A percentile compares a stretch with the other conserved stretches of the same genome.
Conservation (phyloP, 2,329 filamentous ascomycete genomes). For the Claviceps sp. region DNA sequence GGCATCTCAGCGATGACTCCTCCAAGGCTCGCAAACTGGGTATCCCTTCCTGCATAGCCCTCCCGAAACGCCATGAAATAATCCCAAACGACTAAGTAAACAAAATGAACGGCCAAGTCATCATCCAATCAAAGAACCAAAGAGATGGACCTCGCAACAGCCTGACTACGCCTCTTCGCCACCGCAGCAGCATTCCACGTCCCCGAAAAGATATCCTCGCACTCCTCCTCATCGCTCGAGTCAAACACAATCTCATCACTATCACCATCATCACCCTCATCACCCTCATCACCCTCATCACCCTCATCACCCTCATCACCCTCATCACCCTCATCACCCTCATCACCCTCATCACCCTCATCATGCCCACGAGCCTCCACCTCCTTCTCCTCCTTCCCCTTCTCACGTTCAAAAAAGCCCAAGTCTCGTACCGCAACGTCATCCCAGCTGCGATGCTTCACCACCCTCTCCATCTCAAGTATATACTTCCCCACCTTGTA, state of each 20-base stretch:
- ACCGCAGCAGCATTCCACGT: slow-evolving; percentile 44
- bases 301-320: not conserved
- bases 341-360: not conserved
- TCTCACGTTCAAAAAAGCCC: not conserved
- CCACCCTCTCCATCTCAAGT: slow-evolving; percentile 45
- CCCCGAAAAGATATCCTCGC: slow-evolving; percentile 51
- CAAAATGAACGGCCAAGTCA: not conserved
- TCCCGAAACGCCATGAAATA: not conserved
- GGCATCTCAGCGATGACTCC: too few species aligned
- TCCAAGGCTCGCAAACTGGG: too few species aligned
- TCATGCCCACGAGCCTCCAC: too few species aligned
- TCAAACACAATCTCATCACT: slow-evolving; percentile 38
- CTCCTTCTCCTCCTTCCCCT: slow-evolving; percentile 4
- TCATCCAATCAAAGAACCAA: not conserved
- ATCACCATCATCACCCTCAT: not conserved
- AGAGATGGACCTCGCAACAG: slow-evolving; percentile 14
- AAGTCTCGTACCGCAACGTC: slow-evolving; percentile 12
- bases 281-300: too few species aligned
- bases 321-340: not conserved
- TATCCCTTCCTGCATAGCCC: too few species aligned
- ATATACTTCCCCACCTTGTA: slow-evolving; percentile 61
- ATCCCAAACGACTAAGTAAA: not conserved
- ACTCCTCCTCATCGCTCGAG: slow-evolving; percentile 52
- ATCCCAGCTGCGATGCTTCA: slow-evolving; percentile 39
- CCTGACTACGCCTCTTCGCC: slow-evolving; percentile 30